Percentiles rank a stretch among this genome's conserved stretches.
phyloP scores from a whole-genome alignment of 345 rosid species.

The Punica granatum region DNA sequence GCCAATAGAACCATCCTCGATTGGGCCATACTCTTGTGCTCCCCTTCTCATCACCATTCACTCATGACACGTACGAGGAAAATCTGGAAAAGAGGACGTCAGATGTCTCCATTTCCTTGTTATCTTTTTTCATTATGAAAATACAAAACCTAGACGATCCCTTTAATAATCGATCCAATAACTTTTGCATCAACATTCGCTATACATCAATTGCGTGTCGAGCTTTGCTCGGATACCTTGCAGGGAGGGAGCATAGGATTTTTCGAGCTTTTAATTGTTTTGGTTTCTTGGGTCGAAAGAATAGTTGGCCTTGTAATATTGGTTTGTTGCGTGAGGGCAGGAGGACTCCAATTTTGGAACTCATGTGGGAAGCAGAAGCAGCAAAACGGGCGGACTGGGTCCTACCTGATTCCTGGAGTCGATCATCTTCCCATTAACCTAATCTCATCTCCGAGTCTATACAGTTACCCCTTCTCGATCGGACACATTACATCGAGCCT shows the following conservation, averaged over 20 bases:
- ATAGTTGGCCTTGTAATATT: not conserved
- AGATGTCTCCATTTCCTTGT: not conserved
- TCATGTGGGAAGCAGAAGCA: slow-evolving; percentile 1
- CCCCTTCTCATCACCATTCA: not conserved
- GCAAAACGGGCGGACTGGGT: not conserved
- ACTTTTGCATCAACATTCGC: too few species aligned
- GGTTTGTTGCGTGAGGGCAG: not conserved
- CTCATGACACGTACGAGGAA: slow-evolving; percentile 11
- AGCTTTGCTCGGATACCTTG: too few species aligned
- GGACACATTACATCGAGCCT: too few species aligned
- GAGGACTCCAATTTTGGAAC: not conserved
- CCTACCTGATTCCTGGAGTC: slow-evolving; percentile 6
- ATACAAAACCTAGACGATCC: not conserved
- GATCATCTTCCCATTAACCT: not conserved
- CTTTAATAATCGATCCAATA: not conserved
- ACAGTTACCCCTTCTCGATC: not conserved
- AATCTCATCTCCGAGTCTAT: not conserved
- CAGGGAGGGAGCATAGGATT: too few species aligned
- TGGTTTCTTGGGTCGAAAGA: not conserved
- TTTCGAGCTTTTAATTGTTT: too few species aligned
- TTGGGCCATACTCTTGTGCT: not conserved
- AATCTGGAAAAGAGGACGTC: slow-evolving; percentile 11
- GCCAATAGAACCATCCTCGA: not conserved
- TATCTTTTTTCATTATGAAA: not conserved
- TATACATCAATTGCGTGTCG: too few species aligned